A percentile compares a stretch with the other conserved stretches of the same genome.
Conservation (phyloP, 768 basidiomycete genomes). For the Amanita thiersii region DNA sequence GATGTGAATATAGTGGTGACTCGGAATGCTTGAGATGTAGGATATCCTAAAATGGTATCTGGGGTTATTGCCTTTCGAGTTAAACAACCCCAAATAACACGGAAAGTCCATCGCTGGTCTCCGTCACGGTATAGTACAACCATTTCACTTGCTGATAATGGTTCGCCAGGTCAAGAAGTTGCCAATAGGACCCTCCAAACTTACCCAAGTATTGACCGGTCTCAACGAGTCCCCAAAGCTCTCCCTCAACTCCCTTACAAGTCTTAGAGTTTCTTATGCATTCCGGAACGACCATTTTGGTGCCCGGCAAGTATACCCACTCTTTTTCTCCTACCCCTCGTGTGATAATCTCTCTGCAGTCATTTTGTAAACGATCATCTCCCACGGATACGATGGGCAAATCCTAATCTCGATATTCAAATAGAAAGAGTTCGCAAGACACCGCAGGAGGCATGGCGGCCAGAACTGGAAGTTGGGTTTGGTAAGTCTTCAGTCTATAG, state of each 20-base stretch:
- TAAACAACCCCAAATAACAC: constrained; percentile 6
- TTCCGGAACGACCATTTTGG: constrained; percentile 66
- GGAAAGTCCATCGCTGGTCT: neutral
- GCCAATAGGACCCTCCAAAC: constrained; percentile 39
- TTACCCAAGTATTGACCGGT: constrained; percentile 43
- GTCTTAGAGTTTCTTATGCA: constrained; percentile 49
- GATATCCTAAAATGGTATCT: too few relatives aligned
- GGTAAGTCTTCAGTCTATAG: constrained; percentile 35
- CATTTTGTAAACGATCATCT: constrained; percentile 78
- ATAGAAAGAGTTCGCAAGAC: constrained; percentile 49
- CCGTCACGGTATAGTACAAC: neutral
- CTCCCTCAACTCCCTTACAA: constrained; percentile 37
- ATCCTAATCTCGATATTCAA: constrained; percentile 56
- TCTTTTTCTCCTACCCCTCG: neutral
- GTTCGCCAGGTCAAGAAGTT: constrained; percentile 15
- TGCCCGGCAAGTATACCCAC: constrained; percentile 39
- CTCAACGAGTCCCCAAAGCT: constrained; percentile 48
- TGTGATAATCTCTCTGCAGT: constrained; percentile 23
- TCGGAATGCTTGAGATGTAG: too few relatives aligned
- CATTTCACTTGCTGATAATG: constrained; percentile 9
- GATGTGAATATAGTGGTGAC: too few relatives aligned
- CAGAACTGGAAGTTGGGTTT: constrained; percentile 54
- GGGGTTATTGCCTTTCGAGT: neutral
- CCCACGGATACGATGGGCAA: constrained; percentile 70
- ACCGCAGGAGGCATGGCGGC: constrained; percentile 46